phyloP scores from a whole-genome alignment of 2,329 filamentous ascomycete species.

The Ceratocystis harringtonii region DNA sequence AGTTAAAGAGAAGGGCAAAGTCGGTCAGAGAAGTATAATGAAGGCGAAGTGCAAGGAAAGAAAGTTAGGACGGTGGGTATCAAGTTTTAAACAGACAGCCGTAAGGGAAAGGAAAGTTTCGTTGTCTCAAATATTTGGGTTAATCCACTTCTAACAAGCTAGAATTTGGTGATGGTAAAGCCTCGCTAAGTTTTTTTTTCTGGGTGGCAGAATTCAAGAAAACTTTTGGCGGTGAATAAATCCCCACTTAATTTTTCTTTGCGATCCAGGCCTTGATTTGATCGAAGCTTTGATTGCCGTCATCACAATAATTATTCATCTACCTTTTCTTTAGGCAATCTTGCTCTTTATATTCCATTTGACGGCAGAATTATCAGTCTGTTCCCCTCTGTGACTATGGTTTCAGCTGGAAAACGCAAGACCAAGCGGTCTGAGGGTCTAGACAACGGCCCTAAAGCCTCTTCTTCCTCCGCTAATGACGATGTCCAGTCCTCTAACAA shows the following conservation, averaged over 20 bases:
- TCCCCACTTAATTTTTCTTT: slow-evolving; percentile 17
- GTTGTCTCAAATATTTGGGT: slow-evolving; percentile 8
- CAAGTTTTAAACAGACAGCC: not conserved
- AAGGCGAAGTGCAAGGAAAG: not conserved
- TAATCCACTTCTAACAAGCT: slow-evolving; percentile 8
- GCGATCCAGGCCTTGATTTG: slow-evolving; percentile 7
- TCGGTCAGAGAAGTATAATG: not conserved
- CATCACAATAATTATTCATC: not conserved
- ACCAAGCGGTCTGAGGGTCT: slow-evolving; percentile 10
- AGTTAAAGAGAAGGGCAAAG: slow-evolving; percentile 8
- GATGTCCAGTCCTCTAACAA: slow-evolving; percentile 24
- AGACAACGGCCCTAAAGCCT: slow-evolving; percentile 1
- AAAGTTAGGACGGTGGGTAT: not conserved
- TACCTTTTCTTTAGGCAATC: not conserved
- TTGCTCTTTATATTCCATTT: not conserved
- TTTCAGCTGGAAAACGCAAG: slow-evolving; percentile 11
- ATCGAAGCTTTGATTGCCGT: not conserved
- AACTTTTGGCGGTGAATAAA: slow-evolving; percentile 22
- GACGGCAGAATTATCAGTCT: not conserved
- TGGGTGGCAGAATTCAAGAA: slow-evolving; percentile 20
- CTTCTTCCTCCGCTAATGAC: not conserved
- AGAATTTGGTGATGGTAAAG: slow-evolving; percentile 5
- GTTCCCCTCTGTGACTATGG: slow-evolving; percentile 6
- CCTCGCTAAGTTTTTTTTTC: slow-evolving; percentile 15
- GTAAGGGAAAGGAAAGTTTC: not conserved